Conservation (phyloP, 2,329 filamentous ascomycete species). For the Metarhizium humberi region DNA sequence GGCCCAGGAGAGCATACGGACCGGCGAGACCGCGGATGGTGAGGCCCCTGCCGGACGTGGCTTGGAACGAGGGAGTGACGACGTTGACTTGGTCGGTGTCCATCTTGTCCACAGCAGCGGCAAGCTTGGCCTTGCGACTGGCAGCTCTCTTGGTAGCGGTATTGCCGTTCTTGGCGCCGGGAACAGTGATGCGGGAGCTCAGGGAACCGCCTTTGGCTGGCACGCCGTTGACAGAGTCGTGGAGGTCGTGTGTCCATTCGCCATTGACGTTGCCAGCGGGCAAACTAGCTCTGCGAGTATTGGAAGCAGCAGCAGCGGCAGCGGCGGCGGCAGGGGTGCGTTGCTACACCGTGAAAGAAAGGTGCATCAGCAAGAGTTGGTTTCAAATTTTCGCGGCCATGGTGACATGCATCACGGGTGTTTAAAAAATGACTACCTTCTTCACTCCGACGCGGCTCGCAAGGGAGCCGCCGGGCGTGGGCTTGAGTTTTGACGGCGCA, state of each 20-base stretch:
- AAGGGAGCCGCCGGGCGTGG: slow-evolving; percentile 44
- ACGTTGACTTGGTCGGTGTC: slow-evolving; percentile 30
- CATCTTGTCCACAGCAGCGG: slow-evolving; percentile 34
- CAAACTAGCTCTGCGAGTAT: slow-evolving; percentile 20
- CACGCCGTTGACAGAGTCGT: slow-evolving; percentile 33
- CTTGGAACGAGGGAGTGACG: slow-evolving; percentile 9
- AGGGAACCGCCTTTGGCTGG: slow-evolving; percentile 26
- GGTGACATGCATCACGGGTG: too few relatives aligned
- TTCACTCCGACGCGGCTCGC: slow-evolving; percentile 64
- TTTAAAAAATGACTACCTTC: slow-evolving; percentile 41
- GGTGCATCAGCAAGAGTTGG: background rate
- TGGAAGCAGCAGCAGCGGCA: background rate
- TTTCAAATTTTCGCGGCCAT: background rate
- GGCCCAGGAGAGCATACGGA: slow-evolving; percentile 62
- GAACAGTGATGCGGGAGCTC: slow-evolving; percentile 35
- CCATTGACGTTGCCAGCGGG: slow-evolving; percentile 49
- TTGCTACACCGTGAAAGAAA: slow-evolving; percentile 11
- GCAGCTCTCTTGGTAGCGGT: slow-evolving; percentile 12
- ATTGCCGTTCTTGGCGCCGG: slow-evolving; percentile 19
- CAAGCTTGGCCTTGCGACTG: slow-evolving; percentile 28
- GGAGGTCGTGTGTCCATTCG: slow-evolving; percentile 65
- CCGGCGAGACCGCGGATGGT: slow-evolving; percentile 66
- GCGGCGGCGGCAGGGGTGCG: slow-evolving; percentile 6
- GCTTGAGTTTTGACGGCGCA: slow-evolving; percentile 40
- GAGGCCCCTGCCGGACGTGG: slow-evolving; percentile 35